phyloP scores from a whole-genome alignment of 495 filamentous ascomycete species.

The Penicillium bovifimosum region DNA sequence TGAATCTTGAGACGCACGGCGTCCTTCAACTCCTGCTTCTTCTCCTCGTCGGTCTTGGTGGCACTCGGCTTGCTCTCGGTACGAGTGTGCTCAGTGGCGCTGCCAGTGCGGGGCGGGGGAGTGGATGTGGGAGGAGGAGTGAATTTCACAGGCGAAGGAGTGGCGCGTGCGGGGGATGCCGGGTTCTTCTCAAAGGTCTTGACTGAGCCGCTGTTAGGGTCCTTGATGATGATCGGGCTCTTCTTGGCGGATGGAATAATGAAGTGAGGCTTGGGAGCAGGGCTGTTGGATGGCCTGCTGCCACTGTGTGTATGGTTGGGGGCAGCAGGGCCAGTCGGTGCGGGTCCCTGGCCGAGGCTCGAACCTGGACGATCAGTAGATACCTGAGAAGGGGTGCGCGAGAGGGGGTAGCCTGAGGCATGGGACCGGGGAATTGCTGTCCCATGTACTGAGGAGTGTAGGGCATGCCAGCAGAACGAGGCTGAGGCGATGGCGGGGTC shows the following conservation, averaged over 20 bases:
- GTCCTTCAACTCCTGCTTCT: conserved; percentile 61
- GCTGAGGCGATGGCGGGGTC: conserved; percentile 47
- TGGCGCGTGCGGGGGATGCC: conserved; percentile 50
- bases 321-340: conserved; percentile 52
- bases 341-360: conserved; percentile 65
- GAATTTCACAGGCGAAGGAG: conserved; percentile 55
- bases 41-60: conserved; percentile 63
- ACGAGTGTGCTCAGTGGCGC: conserved; percentile 51
- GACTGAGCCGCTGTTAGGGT: conserved; percentile 62
- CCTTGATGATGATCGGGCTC: conserved; percentile 72
- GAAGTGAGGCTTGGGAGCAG: conserved; percentile 45
- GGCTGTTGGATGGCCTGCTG: conserved; percentile 50
- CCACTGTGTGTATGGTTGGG: conserved; percentile 55
- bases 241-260: conserved; percentile 54
- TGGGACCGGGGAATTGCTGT: conserved; percentile 19
- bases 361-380: conserved; percentile 74
- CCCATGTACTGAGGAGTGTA: conserved; percentile 42
- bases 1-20: conserved; percentile 59
- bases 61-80: conserved; percentile 49
- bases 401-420: conserved; percentile 61
- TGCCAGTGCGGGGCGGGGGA: conserved; percentile 51
- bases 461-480: conserved; percentile 48
- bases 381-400: conserved; percentile 75
- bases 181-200: conserved; percentile 53
- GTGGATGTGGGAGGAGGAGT: conserved; percentile 60